These are phyloP conservation scores for Viscum album DNA, from an alignment of 177 flowering plant species.

Conservation along the genomic window DNA sequence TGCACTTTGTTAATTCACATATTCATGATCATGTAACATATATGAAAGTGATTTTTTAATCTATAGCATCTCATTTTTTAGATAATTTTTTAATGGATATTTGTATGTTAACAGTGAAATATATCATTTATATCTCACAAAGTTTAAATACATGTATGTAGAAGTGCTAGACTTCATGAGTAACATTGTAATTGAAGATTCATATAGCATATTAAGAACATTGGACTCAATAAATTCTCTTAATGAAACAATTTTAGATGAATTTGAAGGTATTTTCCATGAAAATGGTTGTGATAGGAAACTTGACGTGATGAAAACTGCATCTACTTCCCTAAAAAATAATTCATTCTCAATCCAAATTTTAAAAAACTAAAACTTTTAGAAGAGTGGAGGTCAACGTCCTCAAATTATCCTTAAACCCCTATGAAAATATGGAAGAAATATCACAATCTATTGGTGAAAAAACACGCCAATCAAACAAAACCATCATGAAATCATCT, in stretches of 20 bases:
- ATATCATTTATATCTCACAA: slow-evolving; percentile 37
- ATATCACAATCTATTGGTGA: slow-evolving; percentile 13
- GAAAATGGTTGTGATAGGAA: slow-evolving; percentile 9
- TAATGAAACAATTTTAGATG: slow-evolving; percentile 7
- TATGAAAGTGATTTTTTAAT: too few relatives aligned
- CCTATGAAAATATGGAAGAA: slow-evolving; percentile 16
- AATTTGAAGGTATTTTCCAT: slow-evolving; percentile 14
- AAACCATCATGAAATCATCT: slow-evolving; percentile 37
- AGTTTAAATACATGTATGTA: slow-evolving; percentile 20
- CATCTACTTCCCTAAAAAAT: slow-evolving; percentile 14
- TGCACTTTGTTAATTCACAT: background rate
- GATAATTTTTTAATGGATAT: too few relatives aligned
- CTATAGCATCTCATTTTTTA: too few relatives aligned
- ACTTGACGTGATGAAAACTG: slow-evolving; percentile 11
- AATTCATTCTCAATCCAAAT: slow-evolving; percentile 16
- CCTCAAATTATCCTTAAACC: slow-evolving; percentile 16
- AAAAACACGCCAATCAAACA: slow-evolving; percentile 16
- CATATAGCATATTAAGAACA: slow-evolving; percentile 38
- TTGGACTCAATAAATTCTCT: slow-evolving; percentile 3
- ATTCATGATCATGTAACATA: too few relatives aligned
- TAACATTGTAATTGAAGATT: slow-evolving; percentile 37
- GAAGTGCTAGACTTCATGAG: slow-evolving; percentile 36
- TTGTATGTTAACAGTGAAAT: too few relatives aligned
- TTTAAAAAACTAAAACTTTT: slow-evolving; percentile 3
- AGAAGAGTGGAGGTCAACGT: slow-evolving; percentile 7